Base-by-base conservation (phyloP, 1,284 basidiomycete genomes). In the Peniophora sp. region DNA sequence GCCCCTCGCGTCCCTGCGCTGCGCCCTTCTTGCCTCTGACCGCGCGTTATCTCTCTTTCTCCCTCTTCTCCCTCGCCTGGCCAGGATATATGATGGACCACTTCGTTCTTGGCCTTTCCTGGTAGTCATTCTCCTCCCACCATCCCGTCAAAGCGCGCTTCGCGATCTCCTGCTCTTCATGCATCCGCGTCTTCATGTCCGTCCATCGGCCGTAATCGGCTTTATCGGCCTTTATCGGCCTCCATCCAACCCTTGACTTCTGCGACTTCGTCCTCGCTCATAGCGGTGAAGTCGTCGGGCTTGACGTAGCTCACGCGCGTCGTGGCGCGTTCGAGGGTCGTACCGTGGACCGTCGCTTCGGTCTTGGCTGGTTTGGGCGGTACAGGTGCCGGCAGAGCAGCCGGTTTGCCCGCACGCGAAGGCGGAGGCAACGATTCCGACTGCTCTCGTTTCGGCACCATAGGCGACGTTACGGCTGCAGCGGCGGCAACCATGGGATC, bases 41-140 rank as follows among this genome's bases (percentile, higher is more conserved):
- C 90, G 85, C 61, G 90, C 87, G 58, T 88, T 71, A 65, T 32
- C 71, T 76, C 22, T 75, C 72, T 24, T 75, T 72, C 59, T 76
- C 79, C 65, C 74, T 76, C 57, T 74, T 72, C 51, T 71, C 66
- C 54, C 68, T 69, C 54, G 62, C 55, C 58, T 75, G 68, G 54
- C 78, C 68, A 14, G 86, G 85, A 74, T 87, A 91, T 50, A 79
- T 64, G 24, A 92, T 76, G 55, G 81, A 76, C 62, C 92, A 85
- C 52, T 71, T 70, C 50, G 68, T 64, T n/a, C 60, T 55, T 15
- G 63, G 49, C 53, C 62, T 62, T 45, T 52, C 51, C 24, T 56
- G 54, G n/a, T 52, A 32, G 12, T 32, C 55, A 24, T 56, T 51
- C n/a, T 55, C 58, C 18, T 54, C 58, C 60, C 59, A 60, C 59